phyloP scores from a whole-genome alignment of 305 asterid genomes.

The Solanum hybrid region DNA sequence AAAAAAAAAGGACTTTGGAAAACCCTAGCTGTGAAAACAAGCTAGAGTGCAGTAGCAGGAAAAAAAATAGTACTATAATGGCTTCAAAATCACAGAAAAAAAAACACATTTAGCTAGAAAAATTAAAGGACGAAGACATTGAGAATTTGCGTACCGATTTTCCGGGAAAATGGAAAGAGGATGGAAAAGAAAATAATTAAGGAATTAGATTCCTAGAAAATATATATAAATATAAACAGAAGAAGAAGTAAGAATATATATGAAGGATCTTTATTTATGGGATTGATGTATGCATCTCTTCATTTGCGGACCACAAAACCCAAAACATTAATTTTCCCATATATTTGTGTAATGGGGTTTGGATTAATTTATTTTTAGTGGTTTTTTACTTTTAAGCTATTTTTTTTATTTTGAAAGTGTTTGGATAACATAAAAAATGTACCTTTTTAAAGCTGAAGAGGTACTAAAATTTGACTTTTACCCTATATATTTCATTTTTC shows the following conservation, averaged over 20 bases:
- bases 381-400: no score
- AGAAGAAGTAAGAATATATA: not conserved
- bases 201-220: not conserved
- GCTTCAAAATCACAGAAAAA: not conserved
- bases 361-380: not conserved
- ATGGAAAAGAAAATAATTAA: not conserved
- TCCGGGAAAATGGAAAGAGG: not conserved
- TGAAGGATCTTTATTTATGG: conserved; percentile 6
- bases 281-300: conserved; percentile 24
- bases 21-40: not conserved
- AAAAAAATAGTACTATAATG: not conserved
- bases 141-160: not conserved
- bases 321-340: conserved; percentile 9
- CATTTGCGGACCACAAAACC: conserved; percentile 33
- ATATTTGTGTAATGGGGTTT: not conserved
- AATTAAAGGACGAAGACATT: not conserved
- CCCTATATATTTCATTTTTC: not conserved
- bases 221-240: not conserved
- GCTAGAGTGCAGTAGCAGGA: not conserved
- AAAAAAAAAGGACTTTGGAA: not conserved
- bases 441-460: no score
- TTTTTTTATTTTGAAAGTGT: no score
- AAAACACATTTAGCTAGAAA: not conserved
- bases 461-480: not conserved
- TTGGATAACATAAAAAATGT: no score